Conservation (phyloP, 441 rosid species). For the Metrosideros polymorpha region DNA sequence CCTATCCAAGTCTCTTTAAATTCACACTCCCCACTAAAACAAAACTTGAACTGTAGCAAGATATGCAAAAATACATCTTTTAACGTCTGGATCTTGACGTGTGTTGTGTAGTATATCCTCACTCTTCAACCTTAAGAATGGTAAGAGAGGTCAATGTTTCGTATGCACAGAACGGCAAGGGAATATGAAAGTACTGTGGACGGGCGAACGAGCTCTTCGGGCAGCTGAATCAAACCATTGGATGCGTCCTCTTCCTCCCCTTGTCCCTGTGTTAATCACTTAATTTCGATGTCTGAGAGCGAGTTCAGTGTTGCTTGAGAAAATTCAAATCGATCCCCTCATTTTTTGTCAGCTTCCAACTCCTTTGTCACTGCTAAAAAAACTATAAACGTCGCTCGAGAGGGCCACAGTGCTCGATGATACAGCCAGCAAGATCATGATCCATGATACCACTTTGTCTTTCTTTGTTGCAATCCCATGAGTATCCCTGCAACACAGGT, state of each 20-base stretch:
- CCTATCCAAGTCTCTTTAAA: neutral
- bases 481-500: conserved; percentile 27
- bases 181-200: neutral
- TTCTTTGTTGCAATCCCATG: conserved; percentile 45
- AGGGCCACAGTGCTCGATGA: conserved; percentile 47
- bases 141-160: neutral
- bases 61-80: neutral
- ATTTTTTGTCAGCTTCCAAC: neutral
- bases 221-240: neutral
- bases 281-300: neutral
- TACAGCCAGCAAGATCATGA: conserved; percentile 43
- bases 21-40: neutral
- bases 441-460: conserved; percentile 39
- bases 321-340: neutral
- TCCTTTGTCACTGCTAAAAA: conserved; percentile 6
- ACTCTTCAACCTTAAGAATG: neutral
- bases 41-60: neutral
- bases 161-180: neutral
- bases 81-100: neutral
- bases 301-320: neutral
- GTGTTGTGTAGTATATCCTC: neutral
- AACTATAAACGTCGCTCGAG: conserved; percentile 40
- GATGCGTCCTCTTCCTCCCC: neutral
- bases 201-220: neutral
- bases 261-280: neutral